Conservation (phyloP, 345 rosid genomes). For the Hibiscus mutabilis region DNA sequence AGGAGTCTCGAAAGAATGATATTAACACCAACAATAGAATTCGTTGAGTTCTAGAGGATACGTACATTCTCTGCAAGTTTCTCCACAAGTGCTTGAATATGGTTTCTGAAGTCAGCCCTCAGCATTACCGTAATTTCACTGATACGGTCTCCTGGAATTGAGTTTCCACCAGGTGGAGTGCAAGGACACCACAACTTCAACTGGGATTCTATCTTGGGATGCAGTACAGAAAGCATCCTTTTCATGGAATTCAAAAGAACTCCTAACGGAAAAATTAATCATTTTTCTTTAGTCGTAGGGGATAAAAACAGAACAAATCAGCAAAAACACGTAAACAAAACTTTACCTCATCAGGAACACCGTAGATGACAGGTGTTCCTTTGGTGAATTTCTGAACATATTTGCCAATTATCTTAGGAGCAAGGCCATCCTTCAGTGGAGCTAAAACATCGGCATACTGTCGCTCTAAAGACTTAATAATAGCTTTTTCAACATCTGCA, state of each 20-base stretch:
- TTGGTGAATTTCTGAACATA: conserved; percentile 80
- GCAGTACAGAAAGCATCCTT: conserved; percentile 69
- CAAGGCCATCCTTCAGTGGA: conserved; percentile 67
- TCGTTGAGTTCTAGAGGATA: neutral
- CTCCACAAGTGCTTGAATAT: conserved; percentile 83
- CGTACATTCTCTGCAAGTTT: conserved; percentile 87
- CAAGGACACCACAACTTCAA: conserved; percentile 76
- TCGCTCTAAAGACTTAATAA: conserved; percentile 71
- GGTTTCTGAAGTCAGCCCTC: conserved; percentile 75
- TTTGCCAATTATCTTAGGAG: conserved; percentile 71
- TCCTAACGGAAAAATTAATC: conserved; percentile 51
- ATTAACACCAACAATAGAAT: neutral
- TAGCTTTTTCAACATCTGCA: conserved; percentile 81
- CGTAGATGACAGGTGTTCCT: conserved; percentile 55
- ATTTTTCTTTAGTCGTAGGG: neutral
- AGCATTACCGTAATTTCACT: conserved; percentile 86
- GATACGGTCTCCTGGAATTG: conserved; percentile 69
- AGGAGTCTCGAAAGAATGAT: neutral
- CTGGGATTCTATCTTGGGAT: conserved; percentile 64
- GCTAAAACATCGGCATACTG: conserved; percentile 80
- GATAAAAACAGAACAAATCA: neutral
- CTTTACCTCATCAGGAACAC: conserved; percentile 75
- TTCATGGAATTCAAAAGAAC: conserved; percentile 86
- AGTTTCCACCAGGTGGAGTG: conserved; percentile 52
- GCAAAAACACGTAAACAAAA: conserved; percentile 1